Evolutionary conservation across 2,329 filamentous ascomycete species (phyloP), one percentile per base, ranked within the genome.

Genomic region (Zelopaecilomyces penicillatus): DNA sequence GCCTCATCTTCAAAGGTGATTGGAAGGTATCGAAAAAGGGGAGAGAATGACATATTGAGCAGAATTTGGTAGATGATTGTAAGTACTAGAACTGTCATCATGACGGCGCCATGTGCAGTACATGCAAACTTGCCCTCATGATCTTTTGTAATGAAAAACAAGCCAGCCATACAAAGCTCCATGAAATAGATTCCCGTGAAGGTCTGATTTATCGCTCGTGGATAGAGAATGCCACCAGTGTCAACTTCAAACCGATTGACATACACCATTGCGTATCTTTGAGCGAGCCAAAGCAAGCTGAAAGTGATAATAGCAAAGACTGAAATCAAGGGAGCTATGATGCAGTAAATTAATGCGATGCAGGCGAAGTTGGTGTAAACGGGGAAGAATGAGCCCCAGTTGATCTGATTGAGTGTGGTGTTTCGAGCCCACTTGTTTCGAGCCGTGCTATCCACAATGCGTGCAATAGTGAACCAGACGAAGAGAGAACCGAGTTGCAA

Each of bases 1-100:
- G 93, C 93, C 59, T 96, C 91, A 51, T 97, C 93, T 62, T 98
- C 93, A 44, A 97, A 81, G 0, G 91, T 97, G 51, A 97, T 94
- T 0, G 93, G 93, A 4, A 98, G 70, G 57, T 95, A 95, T 34
- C 85, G 80, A 60, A 95, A 83, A 7, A 98, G 74, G 3, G 93
- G 91, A 0, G 79, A 78, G 54, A 98, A 97, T 0, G 89, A 85
- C 43, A 73, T 69, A 62, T 95, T 95, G 42, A 97, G 73, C 1
- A 94, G 67, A 35, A 83, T 64, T 60, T 98, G 93, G 56, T 85
- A 98, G 4, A 87, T 56, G 2, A 76, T 65, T 0, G 93, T 98
- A 9, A 91, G 67, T 38, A 80, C 57, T 1, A 85, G 57, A 2
- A 82, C 75, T 4, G 94, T 69, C 45, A 96, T 81, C 88, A 97